Evolutionary conservation across 2,329 filamentous ascomycete species (phyloP).

Genomic region (Calonectria crousiana): DNA sequence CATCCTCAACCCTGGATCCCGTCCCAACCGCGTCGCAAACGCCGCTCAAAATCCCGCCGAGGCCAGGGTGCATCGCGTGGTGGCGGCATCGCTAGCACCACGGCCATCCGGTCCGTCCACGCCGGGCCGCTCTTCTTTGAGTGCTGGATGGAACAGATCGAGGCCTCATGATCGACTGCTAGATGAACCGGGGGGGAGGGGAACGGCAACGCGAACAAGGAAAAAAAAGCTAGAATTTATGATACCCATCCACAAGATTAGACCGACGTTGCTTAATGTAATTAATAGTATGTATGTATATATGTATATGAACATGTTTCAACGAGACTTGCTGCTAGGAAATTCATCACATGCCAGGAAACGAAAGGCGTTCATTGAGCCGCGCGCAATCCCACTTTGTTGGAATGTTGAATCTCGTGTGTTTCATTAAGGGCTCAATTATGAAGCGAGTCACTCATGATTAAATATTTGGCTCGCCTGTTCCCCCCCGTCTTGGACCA

Average conservation of each 20-base stretch:
- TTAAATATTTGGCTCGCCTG: neutral
- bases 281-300: neutral
- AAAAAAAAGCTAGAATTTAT: neutral
- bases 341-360: neutral
- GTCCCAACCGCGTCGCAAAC: constrained; percentile 61
- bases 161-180: constrained; percentile 21
- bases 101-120: constrained; percentile 65
- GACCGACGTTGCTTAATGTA: neutral
- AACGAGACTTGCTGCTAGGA: neutral
- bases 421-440: constrained; percentile 5
- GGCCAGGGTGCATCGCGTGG: constrained; percentile 37
- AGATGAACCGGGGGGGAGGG: neutral
- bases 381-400: neutral
- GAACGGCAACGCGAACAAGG: neutral
- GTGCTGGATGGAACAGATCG: constrained; percentile 69
- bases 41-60: constrained; percentile 46
- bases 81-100: constrained; percentile 57
- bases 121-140: constrained; percentile 74
- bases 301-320: neutral
- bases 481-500: constrained; percentile 12
- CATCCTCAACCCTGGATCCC: constrained; percentile 74
- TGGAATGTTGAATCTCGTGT: constrained; percentile 9
- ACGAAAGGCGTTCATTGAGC: neutral
- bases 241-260: neutral
- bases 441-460: neutral